Conservation (phyloP, 306 rosid genomes). For the Potentilla sterilis region DNA sequence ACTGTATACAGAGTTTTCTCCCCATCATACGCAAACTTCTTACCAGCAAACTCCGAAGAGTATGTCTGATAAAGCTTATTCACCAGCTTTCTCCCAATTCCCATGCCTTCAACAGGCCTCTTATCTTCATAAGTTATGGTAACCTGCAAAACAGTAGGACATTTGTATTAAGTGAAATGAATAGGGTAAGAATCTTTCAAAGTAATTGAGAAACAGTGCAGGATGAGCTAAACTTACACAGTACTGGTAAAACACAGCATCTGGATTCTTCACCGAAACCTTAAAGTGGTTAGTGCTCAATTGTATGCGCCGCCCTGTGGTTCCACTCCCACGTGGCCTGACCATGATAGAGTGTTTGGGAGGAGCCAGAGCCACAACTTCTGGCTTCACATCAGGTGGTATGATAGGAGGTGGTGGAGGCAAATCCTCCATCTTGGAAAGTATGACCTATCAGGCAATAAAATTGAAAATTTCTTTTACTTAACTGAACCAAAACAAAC, state of each 20-base stretch:
- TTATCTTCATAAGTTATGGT: conserved; percentile 59
- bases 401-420: conserved; percentile 32
- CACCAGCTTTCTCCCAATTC: conserved; percentile 69
- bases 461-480: background rate
- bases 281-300: conserved; percentile 67
- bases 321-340: conserved; percentile 57
- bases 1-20: conserved; percentile 65
- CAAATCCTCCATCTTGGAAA: conserved; percentile 41
- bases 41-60: conserved; percentile 60
- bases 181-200: background rate
- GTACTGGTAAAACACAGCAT: conserved; percentile 81
- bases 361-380: conserved; percentile 20
- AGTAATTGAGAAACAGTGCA: background rate
- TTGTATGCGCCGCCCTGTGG: conserved; percentile 42
- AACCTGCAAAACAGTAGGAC: conserved; percentile 48
- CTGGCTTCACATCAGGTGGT: conserved; percentile 31
- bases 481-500: no score
- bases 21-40: conserved; percentile 78
- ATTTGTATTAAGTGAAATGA: conserved; percentile 1
- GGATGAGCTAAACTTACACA: conserved; percentile 46
- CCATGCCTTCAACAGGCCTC: conserved; percentile 58
- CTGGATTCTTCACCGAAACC: conserved; percentile 50
- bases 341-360: conserved; percentile 46
- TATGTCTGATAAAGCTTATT: conserved; percentile 65
- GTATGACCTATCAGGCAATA: conserved; percentile 12